Percentiles rank a stretch among this genome's conserved stretches.
Conservation (phyloP, 495 filamentous ascomycete genomes). For the Aspergillus panamensis region DNA sequence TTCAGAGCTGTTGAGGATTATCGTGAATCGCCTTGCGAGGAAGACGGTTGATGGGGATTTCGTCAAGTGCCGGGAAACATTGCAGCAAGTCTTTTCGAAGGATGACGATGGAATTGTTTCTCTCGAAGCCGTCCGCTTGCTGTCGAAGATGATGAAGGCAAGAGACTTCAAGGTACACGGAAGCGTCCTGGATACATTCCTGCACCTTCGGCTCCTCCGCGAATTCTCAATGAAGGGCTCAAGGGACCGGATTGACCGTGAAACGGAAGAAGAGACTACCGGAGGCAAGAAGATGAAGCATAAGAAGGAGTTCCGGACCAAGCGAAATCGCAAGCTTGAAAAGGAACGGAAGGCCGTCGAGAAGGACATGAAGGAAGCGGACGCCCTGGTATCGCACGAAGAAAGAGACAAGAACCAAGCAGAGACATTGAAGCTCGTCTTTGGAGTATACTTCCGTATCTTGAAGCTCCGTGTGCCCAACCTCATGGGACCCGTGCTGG, state of each 20-base stretch:
- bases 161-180: slow-evolving; percentile 78
- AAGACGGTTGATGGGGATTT: slow-evolving; percentile 67
- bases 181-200: slow-evolving; percentile 82
- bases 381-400: slow-evolving; percentile 85
- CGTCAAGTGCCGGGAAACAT: slow-evolving; percentile 69
- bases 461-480: slow-evolving; percentile 70
- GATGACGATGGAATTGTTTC: slow-evolving; percentile 87
- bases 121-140: slow-evolving; percentile 76
- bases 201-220: slow-evolving; percentile 80
- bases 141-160: slow-evolving; percentile 92
- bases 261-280: slow-evolving; percentile 37
- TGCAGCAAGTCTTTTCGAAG: slow-evolving; percentile 77
- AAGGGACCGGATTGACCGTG: slow-evolving; percentile 63
- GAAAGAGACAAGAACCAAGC: slow-evolving; percentile 89
- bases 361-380: slow-evolving; percentile 91
- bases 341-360: slow-evolving; percentile 82
- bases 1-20: slow-evolving; percentile 75
- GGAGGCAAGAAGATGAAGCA: slow-evolving; percentile 64
- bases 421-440: slow-evolving; percentile 93
- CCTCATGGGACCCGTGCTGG: slow-evolving; percentile 90
- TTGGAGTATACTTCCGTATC: slow-evolving; percentile 90
- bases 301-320: slow-evolving; percentile 73
- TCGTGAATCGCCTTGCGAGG: slow-evolving; percentile 75
- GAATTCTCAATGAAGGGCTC: slow-evolving; percentile 85
- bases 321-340: slow-evolving; percentile 66